A percentile compares a stretch with the other conserved stretches of the same genome.
phyloP scores from a whole-genome alignment of 2,329 filamentous ascomycete species.

The Alternaria tenuissima region DNA sequence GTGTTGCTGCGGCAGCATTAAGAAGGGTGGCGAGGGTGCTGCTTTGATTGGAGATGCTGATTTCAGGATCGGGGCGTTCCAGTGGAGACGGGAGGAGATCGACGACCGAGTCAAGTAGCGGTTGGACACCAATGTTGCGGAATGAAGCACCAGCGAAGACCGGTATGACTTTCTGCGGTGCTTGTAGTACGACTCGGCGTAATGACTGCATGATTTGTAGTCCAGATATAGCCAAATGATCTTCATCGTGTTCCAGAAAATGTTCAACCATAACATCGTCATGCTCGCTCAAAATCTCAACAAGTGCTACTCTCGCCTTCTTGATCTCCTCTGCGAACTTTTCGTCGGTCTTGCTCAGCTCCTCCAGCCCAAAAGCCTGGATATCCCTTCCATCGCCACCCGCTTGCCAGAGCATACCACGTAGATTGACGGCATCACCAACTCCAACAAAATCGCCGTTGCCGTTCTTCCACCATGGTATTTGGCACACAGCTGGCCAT shows the following conservation, averaged over 20 bases:
- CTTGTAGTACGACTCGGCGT: constrained; percentile 72
- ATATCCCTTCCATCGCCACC: constrained; percentile 71
- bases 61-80: constrained; percentile 80
- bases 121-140: constrained; percentile 91
- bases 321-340: constrained; percentile 71
- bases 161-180: constrained; percentile 78
- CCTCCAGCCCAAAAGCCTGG: constrained; percentile 62
- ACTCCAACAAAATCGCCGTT: constrained; percentile 82
- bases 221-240: constrained; percentile 72
- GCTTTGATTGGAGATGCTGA: constrained; percentile 69
- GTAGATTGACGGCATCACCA: constrained; percentile 80
- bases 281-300: constrained; percentile 86
- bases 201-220: constrained; percentile 76
- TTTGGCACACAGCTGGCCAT: constrained; percentile 91
- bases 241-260: constrained; percentile 79
- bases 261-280: constrained; percentile 86
- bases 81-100: constrained; percentile 85
- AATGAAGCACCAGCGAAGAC: constrained; percentile 93
- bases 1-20: constrained; percentile 43
- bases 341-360: constrained; percentile 61
- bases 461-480: constrained; percentile 85
- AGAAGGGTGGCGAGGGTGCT: constrained; percentile 62
- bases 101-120: constrained; percentile 85
- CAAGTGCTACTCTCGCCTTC: constrained; percentile 76
- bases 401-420: constrained; percentile 76